Conservation (phyloP, 164 flowering plant species). For the Brasenia schreberi region DNA sequence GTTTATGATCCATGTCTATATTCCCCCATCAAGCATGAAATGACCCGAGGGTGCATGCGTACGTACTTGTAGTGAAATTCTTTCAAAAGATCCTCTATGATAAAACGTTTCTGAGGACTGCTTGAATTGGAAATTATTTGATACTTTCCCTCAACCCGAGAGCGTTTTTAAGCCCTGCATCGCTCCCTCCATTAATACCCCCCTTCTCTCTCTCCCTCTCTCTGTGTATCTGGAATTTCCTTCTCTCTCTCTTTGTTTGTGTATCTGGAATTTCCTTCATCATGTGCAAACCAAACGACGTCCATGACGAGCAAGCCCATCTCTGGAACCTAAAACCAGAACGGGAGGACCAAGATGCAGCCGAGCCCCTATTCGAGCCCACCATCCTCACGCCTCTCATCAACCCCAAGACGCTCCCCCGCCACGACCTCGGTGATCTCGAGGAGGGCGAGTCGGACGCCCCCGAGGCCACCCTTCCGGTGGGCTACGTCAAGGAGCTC, state of each 20-base stretch:
- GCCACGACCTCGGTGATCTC: neutral
- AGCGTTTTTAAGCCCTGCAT: neutral
- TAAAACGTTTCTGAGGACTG: too few species aligned
- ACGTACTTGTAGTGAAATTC: too few species aligned
- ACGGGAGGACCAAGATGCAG: conserved; percentile 2
- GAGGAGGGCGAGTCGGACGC: conserved; percentile 1
- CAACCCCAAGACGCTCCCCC: conserved; percentile 7
- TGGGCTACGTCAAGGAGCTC: conserved; percentile 24
- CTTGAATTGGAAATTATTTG: too few species aligned
- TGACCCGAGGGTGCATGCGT: too few species aligned
- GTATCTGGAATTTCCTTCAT: neutral
- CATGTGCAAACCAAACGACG: conserved; percentile 6
- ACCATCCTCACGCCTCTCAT: conserved; percentile 22
- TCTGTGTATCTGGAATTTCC: neutral
- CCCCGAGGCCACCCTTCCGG: conserved; percentile 19
- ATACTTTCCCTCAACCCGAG: conserved; percentile 1
- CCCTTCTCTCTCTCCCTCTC: conserved; percentile 5
- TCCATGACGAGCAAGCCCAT: conserved; percentile 9
- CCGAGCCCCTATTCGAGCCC: conserved; percentile 6
- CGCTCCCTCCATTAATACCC: neutral
- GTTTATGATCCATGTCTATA: too few species aligned
- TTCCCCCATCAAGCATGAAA: too few species aligned
- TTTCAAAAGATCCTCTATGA: too few species aligned
- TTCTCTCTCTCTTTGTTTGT: neutral
- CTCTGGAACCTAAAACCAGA: conserved; percentile 7